phyloP scores from a whole-genome alignment of 768 basidiomycete genomes.

The Lactifluus echinatus region DNA sequence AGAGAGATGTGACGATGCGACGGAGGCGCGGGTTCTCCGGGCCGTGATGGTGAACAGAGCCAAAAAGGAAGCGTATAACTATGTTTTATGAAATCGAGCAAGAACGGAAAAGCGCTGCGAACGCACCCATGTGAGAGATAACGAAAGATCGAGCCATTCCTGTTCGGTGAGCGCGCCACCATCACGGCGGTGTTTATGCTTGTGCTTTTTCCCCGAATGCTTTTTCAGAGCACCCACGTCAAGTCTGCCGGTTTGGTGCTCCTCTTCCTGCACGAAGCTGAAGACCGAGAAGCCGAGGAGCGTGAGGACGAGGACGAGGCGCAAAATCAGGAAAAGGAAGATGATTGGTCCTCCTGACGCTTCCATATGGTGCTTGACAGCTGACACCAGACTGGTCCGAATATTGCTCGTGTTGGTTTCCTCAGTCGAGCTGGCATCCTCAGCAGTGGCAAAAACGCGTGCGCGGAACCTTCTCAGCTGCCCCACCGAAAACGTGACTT shows the following conservation, averaged over 20 bases:
- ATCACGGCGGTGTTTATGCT: conserved; percentile 13
- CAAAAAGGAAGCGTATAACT: conserved; percentile 21
- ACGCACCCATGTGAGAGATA: conserved; percentile 30
- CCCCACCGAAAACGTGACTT: background rate
- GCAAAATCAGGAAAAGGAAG: conserved; percentile 38
- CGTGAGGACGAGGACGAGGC: conserved; percentile 37
- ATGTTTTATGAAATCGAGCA: background rate
- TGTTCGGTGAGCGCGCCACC: background rate
- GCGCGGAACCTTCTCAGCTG: background rate
- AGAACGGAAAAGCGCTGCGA: background rate
- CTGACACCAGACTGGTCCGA: conserved; percentile 10
- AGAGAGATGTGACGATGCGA: conserved; percentile 38
- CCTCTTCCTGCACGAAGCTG: conserved; percentile 31
- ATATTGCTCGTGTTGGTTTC: background rate
- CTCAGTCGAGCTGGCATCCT: background rate
- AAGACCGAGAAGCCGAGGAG: conserved; percentile 45
- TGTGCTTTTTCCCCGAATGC: conserved; percentile 25
- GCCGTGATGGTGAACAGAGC: conserved; percentile 18
- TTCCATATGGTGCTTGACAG: conserved; percentile 28
- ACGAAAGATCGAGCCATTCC: conserved; percentile 17
- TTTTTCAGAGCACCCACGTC: conserved; percentile 19
- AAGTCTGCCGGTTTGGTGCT: conserved; percentile 6
- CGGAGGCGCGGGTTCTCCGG: background rate
- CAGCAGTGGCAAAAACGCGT: background rate
- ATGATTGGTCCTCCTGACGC: conserved; percentile 39